These are phyloP conservation scores for Coelastrella sp. DNA, from an alignment of 139 green algal genomes.

Conservation along the genomic window DNA sequence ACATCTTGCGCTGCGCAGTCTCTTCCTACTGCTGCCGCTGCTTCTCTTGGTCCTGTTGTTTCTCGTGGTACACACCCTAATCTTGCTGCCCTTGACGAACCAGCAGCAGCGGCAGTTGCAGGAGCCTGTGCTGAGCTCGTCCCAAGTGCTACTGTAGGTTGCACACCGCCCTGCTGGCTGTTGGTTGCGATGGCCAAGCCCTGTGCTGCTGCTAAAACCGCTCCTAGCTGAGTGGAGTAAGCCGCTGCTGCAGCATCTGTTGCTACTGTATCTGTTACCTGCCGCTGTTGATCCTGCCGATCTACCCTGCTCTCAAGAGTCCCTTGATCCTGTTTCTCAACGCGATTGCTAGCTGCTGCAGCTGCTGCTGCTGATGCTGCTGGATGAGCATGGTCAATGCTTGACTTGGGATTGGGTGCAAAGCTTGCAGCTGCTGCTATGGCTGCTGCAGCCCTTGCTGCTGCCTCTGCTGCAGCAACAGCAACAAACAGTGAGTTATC, in stretches of 20 bases:
- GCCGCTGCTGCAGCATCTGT: neutral
- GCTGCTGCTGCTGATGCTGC: neutral
- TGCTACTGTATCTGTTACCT: no score
- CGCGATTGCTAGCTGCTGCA: neutral
- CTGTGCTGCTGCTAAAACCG: neutral
- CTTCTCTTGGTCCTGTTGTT: neutral
- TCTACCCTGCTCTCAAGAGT: no score
- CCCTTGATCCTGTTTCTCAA: no score
- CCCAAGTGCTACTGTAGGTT: neutral
- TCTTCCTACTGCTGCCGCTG: neutral
- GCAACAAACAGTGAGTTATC: conserved; percentile 5
- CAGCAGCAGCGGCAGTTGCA: conserved; percentile 45
- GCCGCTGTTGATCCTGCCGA: no score
- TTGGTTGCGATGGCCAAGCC: neutral
- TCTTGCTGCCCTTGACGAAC: neutral
- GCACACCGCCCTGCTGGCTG: neutral
- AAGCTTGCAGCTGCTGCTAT: conserved; percentile 8
- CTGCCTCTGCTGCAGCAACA: conserved; percentile 31
- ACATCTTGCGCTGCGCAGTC: neutral
- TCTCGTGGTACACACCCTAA: neutral
- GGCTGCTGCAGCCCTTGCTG: conserved; percentile 30
- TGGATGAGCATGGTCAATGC: neutral
- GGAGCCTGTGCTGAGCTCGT: neutral
- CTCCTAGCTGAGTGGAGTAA: neutral
- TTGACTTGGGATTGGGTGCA: neutral